phyloP scores from a whole-genome alignment of 108 stramenopile genomes.

The Pseudonitzschia multiseries region DNA sequence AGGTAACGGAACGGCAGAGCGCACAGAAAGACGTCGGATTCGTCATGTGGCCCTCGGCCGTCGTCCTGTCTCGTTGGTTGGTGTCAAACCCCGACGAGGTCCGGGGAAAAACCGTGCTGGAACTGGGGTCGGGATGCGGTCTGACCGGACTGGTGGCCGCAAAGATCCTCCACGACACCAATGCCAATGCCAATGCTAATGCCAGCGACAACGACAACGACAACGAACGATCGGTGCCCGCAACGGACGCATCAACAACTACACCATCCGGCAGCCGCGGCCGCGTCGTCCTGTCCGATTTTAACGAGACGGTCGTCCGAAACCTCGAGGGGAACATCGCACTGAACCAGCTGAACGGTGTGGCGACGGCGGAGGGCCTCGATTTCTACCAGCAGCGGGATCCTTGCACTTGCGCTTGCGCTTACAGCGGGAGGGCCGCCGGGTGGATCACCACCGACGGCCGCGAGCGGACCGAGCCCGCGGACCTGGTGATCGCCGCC shows the following conservation, averaged over 20 bases:
- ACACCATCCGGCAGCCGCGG: background rate
- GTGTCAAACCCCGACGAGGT: conserved; percentile 40
- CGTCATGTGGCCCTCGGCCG: conserved; percentile 88
- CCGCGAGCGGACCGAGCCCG: conserved; percentile 30
- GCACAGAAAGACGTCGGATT: conserved; percentile 86
- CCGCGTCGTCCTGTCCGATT: conserved; percentile 66
- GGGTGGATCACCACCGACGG: conserved; percentile 27
- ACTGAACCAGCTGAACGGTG: conserved; percentile 47
- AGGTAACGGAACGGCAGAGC: conserved; percentile 67
- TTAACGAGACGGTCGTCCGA: conserved; percentile 67
- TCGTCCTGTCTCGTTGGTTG: conserved; percentile 71
- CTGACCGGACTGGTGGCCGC: conserved; percentile 73
- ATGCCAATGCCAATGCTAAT: background rate
- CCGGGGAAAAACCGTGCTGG: conserved; percentile 38
- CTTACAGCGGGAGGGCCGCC: too few species aligned
- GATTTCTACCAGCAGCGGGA: conserved; percentile 78
- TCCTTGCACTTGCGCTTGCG: too few species aligned
- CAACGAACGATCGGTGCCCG: background rate
- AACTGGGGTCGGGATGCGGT: conserved; percentile 80
- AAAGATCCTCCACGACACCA: conserved; percentile 10
- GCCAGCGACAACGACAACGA: background rate
- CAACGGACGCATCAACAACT: background rate
- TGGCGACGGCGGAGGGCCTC: conserved; percentile 32
- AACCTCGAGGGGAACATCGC: conserved; percentile 66
- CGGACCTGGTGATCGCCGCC: conserved; percentile 76